Conservation (phyloP, 345 rosid genomes). For the Citrus hindsii region DNA sequence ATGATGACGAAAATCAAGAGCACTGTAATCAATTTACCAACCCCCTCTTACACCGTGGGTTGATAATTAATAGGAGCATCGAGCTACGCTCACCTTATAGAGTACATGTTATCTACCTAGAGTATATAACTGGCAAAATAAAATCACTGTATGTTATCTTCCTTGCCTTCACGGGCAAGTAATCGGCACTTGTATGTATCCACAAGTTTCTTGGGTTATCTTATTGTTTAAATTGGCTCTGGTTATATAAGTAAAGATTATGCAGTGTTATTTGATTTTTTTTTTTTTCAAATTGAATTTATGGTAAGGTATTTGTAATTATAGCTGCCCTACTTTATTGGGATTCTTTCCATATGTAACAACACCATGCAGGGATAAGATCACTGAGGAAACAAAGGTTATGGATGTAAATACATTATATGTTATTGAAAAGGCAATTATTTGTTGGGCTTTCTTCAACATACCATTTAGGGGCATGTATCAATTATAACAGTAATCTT, state of each 20-base stretch:
- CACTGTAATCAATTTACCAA: slow-evolving; percentile 86
- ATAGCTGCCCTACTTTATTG: background rate
- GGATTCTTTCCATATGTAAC: background rate
- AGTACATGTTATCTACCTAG: no score
- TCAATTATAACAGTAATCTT: background rate
- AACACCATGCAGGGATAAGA: background rate
- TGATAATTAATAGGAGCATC: slow-evolving; percentile 45
- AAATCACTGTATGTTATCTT: background rate
- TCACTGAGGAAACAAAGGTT: background rate
- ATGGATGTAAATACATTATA: background rate
- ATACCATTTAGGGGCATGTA: background rate
- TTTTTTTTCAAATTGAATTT: no score
- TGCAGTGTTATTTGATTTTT: background rate
- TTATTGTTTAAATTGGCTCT: no score
- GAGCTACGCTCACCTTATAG: background rate
- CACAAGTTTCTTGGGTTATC: background rate
- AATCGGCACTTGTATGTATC: background rate
- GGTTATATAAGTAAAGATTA: background rate
- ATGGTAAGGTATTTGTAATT: background rate
- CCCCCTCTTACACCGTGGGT: slow-evolving; percentile 93
- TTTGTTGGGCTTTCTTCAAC: background rate
- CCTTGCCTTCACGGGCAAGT: background rate
- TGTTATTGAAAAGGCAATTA: background rate
- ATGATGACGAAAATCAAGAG: slow-evolving; percentile 92
- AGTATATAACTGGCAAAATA: no score